Percentiles rank a stretch among this genome's conserved stretches.
These are phyloP conservation scores for Brassica incana DNA, from an alignment of 345 rosid species.

Conservation along the genomic window DNA sequence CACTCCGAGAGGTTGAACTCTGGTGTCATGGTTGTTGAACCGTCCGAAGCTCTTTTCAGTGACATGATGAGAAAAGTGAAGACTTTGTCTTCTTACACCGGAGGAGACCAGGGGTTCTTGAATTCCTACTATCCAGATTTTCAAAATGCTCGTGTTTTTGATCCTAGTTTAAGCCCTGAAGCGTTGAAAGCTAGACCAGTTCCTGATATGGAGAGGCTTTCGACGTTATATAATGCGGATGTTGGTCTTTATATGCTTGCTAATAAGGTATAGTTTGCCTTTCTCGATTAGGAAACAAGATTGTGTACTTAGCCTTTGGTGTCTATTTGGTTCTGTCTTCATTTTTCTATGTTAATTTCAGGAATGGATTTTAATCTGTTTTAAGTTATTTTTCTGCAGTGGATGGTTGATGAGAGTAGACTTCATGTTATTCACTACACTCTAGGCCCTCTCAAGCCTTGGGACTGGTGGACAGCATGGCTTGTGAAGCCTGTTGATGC, in stretches of 20 bases:
- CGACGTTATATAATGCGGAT: slow-evolving; percentile 89
- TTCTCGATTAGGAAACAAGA: background rate
- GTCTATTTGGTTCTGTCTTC: slow-evolving; percentile 5
- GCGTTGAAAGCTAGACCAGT: slow-evolving; percentile 55
- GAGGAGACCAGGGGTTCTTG: slow-evolving; percentile 94
- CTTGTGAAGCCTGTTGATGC: slow-evolving; percentile 91
- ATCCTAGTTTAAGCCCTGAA: slow-evolving; percentile 63
- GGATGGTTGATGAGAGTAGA: slow-evolving; percentile 96
- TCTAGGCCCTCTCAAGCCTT: slow-evolving; percentile 94
- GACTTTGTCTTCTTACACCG: slow-evolving; percentile 79
- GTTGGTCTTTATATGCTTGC: slow-evolving; percentile 99
- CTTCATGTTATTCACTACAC: slow-evolving; percentile 93
- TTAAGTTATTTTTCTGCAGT: slow-evolving; percentile 47
- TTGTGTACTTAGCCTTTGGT: background rate
- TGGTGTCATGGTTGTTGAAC: slow-evolving; percentile 98
- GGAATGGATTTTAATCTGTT: background rate
- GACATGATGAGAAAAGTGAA: slow-evolving; percentile 89
- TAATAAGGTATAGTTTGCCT: slow-evolving; percentile 62
- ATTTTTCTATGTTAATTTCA: background rate
- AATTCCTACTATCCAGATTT: slow-evolving; percentile 80
- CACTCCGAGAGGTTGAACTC: slow-evolving; percentile 95
- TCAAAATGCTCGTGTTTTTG: slow-evolving; percentile 78
- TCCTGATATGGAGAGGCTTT: slow-evolving; percentile 90
- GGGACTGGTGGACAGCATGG: slow-evolving; percentile 99
- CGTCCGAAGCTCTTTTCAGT: slow-evolving; percentile 61